A percentile compares a stretch with the other conserved stretches of the same genome.
Evolutionary conservation across 768 basidiomycete species (phyloP).

Genomic region (Mrakia frigida): DNA sequence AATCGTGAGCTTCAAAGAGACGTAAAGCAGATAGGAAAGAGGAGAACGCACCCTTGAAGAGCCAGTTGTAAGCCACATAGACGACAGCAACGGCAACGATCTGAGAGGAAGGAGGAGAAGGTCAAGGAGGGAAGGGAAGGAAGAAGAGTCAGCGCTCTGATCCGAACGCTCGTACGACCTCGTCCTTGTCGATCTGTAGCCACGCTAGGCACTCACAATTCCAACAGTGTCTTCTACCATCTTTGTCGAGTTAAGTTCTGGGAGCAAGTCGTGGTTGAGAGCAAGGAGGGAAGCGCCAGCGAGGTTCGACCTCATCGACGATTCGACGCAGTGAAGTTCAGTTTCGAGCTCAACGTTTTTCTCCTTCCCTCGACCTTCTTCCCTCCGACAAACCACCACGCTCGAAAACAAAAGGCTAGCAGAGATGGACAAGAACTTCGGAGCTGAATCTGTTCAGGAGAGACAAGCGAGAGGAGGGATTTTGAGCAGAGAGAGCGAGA

Average conservation of each 20-base stretch:
- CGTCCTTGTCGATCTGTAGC: neutral
- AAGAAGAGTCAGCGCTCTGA: neutral
- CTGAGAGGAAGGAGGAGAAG: neutral
- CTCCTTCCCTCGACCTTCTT: too few species aligned
- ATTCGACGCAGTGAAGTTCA: too few species aligned
- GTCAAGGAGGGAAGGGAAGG: neutral
- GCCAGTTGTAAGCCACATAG: slow-evolving; percentile 28
- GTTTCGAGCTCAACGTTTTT: neutral
- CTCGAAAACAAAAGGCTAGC: neutral
- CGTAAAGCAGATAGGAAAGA: neutral
- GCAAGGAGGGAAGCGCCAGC: neutral
- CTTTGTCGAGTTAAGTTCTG: neutral
- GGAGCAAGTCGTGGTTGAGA: neutral
- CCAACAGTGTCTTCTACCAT: slow-evolving; percentile 27
- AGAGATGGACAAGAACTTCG: neutral
- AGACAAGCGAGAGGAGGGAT: neutral
- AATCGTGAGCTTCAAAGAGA: neutral
- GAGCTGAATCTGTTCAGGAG: neutral
- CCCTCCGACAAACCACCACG: too few species aligned
- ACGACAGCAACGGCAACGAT: slow-evolving; percentile 28
- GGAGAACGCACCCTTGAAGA: slow-evolving; percentile 10
- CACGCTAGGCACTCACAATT: neutral
- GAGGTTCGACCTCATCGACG: too few species aligned
- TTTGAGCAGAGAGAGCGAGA: neutral
- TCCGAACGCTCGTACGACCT: neutral